phyloP scores from a whole-genome alignment of 345 rosid species.

The Hypericum androsaemum region DNA sequence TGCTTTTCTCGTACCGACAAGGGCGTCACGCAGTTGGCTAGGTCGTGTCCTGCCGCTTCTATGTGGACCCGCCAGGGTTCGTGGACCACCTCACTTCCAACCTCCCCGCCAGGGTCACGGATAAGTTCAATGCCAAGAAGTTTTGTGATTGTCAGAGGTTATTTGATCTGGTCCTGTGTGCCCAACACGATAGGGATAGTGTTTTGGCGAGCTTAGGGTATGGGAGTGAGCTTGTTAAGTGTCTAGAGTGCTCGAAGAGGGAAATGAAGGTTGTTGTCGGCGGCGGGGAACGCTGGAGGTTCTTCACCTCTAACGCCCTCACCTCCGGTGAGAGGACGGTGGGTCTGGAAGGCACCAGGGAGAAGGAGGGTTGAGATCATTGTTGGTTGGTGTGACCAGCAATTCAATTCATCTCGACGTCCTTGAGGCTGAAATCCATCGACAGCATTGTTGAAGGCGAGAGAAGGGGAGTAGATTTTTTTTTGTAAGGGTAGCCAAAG shows the following conservation, averaged over 20 bases:
- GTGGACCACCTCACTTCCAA: slow-evolving; percentile 56
- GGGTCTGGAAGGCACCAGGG: slow-evolving; percentile 14
- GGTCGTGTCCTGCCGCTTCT: slow-evolving; percentile 82
- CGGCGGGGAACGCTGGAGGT: slow-evolving; percentile 52
- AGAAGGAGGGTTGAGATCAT: too few relatives aligned
- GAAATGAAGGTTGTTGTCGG: slow-evolving; percentile 70
- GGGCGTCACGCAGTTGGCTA: slow-evolving; percentile 93
- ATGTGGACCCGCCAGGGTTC: slow-evolving; percentile 83
- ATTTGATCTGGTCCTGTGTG: slow-evolving; percentile 54
- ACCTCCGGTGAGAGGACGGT: not conserved
- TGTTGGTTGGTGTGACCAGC: too few relatives aligned
- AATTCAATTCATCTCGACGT: too few relatives aligned
- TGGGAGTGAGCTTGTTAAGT: slow-evolving; percentile 60
- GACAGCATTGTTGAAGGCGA: too few relatives aligned
- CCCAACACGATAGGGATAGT: slow-evolving; percentile 76
- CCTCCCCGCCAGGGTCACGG: slow-evolving; percentile 54
- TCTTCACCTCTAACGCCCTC: slow-evolving; percentile 24
- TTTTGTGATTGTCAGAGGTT: slow-evolving; percentile 91
- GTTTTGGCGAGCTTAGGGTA: slow-evolving; percentile 68
- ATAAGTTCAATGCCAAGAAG: slow-evolving; percentile 69
- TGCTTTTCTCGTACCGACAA: too few relatives aligned
- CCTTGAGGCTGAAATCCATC: too few relatives aligned
- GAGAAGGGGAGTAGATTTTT: too few relatives aligned
- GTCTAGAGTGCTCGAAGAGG: slow-evolving; percentile 73
- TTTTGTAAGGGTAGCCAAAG: too few relatives aligned